phyloP scores from a whole-genome alignment of 2,329 filamentous ascomycete species.

The Stromatinia cepivora region DNA sequence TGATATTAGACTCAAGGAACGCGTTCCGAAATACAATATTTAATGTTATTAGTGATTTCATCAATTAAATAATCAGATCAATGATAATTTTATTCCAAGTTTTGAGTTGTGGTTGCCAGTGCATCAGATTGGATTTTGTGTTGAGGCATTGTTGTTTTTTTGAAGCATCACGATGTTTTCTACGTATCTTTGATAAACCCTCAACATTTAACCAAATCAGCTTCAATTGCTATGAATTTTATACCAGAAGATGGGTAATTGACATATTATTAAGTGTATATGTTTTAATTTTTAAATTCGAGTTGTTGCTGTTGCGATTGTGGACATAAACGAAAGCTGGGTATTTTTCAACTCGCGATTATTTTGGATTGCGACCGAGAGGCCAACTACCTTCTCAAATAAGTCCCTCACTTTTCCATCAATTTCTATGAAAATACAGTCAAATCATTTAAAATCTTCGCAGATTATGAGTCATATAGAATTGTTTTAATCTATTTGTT shows the following conservation, averaged over 20 bases:
- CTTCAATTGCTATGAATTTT: constrained; percentile 3
- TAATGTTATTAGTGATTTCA: constrained; percentile 3
- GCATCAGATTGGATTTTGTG: not conserved
- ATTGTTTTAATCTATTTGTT: not conserved
- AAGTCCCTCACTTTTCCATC: not conserved
- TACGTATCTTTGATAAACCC: not conserved
- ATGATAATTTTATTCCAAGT: not conserved
- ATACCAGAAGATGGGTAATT: constrained; percentile 12
- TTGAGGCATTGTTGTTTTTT: constrained; percentile 4
- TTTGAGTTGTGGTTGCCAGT: constrained; percentile 21
- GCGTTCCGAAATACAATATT: not conserved
- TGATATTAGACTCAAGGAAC: not conserved
- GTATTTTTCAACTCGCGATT: constrained; percentile 19
- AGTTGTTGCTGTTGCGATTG: not conserved
- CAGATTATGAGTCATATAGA: not conserved
- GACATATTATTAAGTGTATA: constrained; percentile 17
- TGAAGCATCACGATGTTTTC: constrained; percentile 22
- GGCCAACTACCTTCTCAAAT: not conserved
- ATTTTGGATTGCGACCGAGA: constrained; percentile 19
- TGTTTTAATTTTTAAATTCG: not conserved
- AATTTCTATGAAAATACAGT: not conserved
- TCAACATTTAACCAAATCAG: not conserved
- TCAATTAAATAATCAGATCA: constrained; percentile 8
- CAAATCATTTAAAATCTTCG: not conserved
- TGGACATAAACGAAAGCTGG: constrained; percentile 7